Base-by-base conservation (phyloP, 805 yeast species). In the Ogataea dorogensis region DNA sequence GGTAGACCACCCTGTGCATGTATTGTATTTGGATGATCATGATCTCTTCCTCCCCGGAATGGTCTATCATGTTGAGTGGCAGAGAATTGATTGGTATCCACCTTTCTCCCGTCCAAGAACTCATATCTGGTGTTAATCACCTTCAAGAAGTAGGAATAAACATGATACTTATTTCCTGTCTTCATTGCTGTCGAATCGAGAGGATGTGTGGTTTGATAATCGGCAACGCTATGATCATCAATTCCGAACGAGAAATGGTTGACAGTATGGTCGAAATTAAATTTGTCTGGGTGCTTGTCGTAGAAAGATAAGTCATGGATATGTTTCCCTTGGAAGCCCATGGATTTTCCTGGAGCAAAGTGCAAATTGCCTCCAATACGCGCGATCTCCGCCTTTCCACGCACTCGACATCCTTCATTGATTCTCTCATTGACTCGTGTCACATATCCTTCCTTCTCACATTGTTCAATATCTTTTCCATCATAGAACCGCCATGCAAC, bases 341-440 rank as follows among this genome's bases (percentile, higher is more conserved):
- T 71, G 2, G 94, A 79, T 17, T 83, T 78, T 25, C 98, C 98
- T 4, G 98, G 98, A 1, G 97, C 96, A 70, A 93, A 88, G 65
- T 93, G 98, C 45, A 93, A 64, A 53, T 86, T 84, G 31, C 98
- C 98, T 15, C 83, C 80, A 28, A 93, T 83, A 63, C 95, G 77
- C 61, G 86, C 86, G 54, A 93, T 77, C 49, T 76, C 67, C 5
- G 94, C 81, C 15, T 73, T 68, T 19, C 98, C 98, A 44, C 73
- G 71, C 25, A 93, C 70, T 46, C 95, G 73, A 63, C 98, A 93
- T 17, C 98, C 98, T 63, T 91, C 96, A 39, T 69, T 56, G 35
- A 86, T 64, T 50, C 81, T 71, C 11, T 69, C 72, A 33, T 67
- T 70, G 34, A 89, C 60, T 27, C 64, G 68, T n/a, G 66, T 53